Percentiles rank a stretch among this genome's conserved stretches.
These are phyloP conservation scores for Colletotrichum truncatum DNA, from an alignment of 2,329 filamentous ascomycete species.

Conservation along the genomic window DNA sequence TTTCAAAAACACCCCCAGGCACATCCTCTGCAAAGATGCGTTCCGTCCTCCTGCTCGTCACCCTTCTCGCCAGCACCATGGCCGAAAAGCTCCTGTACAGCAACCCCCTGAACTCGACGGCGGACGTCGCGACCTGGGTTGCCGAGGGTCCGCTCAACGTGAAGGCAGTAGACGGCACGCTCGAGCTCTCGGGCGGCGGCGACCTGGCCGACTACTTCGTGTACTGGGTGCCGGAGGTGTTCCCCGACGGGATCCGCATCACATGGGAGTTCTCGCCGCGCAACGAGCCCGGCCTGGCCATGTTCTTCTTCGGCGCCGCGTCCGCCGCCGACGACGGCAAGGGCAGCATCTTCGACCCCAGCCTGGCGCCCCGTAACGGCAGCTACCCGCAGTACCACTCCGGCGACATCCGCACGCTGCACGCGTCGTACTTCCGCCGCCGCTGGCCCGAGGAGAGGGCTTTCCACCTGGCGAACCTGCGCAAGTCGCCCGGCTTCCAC, in stretches of 20 bases:
- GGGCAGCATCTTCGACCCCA: constrained; percentile 37
- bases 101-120: constrained; percentile 39
- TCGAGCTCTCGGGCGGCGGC: constrained; percentile 38
- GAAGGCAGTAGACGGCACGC: constrained; percentile 36
- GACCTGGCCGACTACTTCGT: constrained; percentile 40
- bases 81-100: constrained; percentile 39
- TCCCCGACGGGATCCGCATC: constrained; percentile 41
- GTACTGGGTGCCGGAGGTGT: constrained; percentile 42
- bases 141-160: constrained; percentile 39
- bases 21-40: neutral
- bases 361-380: constrained; percentile 37
- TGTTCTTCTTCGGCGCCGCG: constrained; percentile 44
- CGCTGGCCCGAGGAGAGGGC: constrained; percentile 40
- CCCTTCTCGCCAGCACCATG: constrained; percentile 9
- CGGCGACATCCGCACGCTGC: constrained; percentile 33
- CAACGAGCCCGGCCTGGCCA: constrained; percentile 41
- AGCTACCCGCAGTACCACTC: constrained; percentile 35
- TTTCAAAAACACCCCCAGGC: no score
- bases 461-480: constrained; percentile 40
- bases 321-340: constrained; percentile 35
- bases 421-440: constrained; percentile 34
- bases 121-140: constrained; percentile 38
- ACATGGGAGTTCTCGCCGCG: constrained; percentile 42
- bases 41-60: neutral
- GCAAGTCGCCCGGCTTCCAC: constrained; percentile 42